These are phyloP conservation scores for Carex parvula DNA, from an alignment of 176 grass and related monocot genomes.

Conservation along the genomic window DNA sequence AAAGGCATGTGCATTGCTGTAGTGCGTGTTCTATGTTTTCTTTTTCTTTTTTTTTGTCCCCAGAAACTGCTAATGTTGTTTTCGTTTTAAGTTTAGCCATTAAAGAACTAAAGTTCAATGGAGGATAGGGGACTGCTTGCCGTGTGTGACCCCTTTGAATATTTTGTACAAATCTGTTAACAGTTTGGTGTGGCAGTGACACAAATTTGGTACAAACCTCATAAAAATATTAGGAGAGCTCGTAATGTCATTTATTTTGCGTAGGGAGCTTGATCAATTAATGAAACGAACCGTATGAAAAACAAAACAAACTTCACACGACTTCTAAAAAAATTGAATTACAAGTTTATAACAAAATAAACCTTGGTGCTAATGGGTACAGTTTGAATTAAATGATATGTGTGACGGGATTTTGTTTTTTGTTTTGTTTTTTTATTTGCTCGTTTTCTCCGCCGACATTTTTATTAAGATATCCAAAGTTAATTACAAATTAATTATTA, in stretches of 20 bases:
- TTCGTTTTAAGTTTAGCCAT: not conserved
- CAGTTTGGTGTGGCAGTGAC: not conserved
- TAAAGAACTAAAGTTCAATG: not conserved
- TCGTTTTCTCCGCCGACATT: not conserved
- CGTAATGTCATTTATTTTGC: not conserved
- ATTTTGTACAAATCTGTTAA: not conserved
- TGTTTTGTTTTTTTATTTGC: not conserved
- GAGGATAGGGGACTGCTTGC: not conserved
- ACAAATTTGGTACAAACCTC: not conserved
- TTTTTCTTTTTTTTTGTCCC: not conserved
- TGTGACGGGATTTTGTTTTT: not conserved
- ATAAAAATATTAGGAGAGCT: not conserved
- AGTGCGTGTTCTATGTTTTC: not conserved
- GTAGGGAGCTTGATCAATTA: not conserved
- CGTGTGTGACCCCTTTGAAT: not conserved
- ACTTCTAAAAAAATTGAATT: no score
- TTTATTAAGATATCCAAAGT: no score
- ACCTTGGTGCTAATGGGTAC: not conserved
- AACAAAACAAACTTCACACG: not conserved
- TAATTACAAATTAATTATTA: no score
- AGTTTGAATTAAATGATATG: not conserved
- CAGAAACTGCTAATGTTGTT: not conserved
- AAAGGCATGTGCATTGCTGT: not conserved
- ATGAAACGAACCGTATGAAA: not conserved
- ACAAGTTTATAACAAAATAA: not conserved